Conservation (phyloP, 1,284 basidiomycete species). For the Leccinum ponderosum region DNA sequence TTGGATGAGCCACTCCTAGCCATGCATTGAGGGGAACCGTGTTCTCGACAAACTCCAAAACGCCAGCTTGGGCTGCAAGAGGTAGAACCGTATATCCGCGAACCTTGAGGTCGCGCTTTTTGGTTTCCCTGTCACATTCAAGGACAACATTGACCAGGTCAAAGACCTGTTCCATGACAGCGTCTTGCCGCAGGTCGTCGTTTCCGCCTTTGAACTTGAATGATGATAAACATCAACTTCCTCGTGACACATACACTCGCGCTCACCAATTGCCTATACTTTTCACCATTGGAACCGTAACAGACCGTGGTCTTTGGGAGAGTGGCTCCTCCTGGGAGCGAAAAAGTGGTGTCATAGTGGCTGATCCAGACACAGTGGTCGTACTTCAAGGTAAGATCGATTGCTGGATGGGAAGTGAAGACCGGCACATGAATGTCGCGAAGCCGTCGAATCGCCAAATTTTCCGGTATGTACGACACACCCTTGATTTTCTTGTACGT, state of each 20-base stretch:
- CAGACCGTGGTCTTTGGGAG: constrained; percentile 83
- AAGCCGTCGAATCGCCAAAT: constrained; percentile 48
- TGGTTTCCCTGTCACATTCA: constrained; percentile 71
- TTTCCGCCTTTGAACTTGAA: constrained; percentile 87
- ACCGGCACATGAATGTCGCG: constrained; percentile 74
- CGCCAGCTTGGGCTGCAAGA: constrained; percentile 77
- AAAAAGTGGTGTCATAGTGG: constrained; percentile 61
- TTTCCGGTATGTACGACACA: constrained; percentile 41
- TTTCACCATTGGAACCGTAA: constrained; percentile 64
- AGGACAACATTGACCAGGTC: constrained; percentile 86
- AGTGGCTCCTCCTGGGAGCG: constrained; percentile 78
- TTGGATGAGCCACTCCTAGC: constrained; percentile 62
- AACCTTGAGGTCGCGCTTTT: constrained; percentile 71
- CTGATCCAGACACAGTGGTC: constrained; percentile 65
- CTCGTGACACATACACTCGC: not conserved
- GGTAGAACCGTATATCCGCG: constrained; percentile 91
- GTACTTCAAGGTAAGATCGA: constrained; percentile 76
- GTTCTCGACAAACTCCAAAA: constrained; percentile 90
- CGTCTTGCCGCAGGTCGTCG: constrained; percentile 95
- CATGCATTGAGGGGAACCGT: constrained; percentile 70
- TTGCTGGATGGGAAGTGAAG: constrained; percentile 68
- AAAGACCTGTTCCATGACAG: constrained; percentile 99
- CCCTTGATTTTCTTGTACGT: constrained; percentile 26
- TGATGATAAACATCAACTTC: not conserved
- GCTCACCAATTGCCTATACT: constrained; percentile 83